These are phyloP conservation scores for Fusarium penzigii DNA, from an alignment of 2,329 filamentous ascomycete species.

Conservation along the genomic window DNA sequence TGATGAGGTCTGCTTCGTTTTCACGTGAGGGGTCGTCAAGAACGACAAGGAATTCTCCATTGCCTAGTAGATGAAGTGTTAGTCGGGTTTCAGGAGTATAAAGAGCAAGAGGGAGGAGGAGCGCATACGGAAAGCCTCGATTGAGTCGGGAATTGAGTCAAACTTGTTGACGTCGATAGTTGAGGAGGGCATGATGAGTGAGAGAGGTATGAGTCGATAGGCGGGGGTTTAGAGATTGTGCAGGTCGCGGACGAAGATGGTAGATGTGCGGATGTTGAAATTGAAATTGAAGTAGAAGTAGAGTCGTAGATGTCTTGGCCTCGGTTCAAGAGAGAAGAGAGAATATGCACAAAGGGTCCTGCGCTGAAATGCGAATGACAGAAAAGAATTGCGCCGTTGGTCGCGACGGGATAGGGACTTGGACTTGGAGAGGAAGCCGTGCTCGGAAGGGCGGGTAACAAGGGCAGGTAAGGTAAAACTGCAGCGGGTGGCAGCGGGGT, in stretches of 20 bases:
- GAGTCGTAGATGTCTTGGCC: not conserved
- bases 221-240: too few relatives aligned
- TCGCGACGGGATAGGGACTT: not conserved
- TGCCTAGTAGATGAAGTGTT: slow-evolving; percentile 46
- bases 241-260: too few relatives aligned
- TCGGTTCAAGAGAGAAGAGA: not conserved
- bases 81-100: not conserved
- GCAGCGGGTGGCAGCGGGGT: not conserved
- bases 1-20: slow-evolving; percentile 98
- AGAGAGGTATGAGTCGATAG: not conserved
- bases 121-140: slow-evolving; percentile 63
- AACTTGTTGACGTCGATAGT: slow-evolving; percentile 56
- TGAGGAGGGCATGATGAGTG: slow-evolving; percentile 46
- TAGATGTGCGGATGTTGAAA: not conserved
- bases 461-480: too few relatives aligned
- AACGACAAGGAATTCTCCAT: slow-evolving; percentile 92
- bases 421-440: not conserved
- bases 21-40: slow-evolving; percentile 91
- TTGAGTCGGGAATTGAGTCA: slow-evolving; percentile 65
- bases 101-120: not conserved
- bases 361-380: not conserved
- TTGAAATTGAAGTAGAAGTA: not conserved
- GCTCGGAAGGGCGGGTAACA: not conserved
- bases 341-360: not conserved
- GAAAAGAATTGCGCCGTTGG: not conserved